Base-by-base conservation (phyloP, 2,329 filamentous ascomycete genomes). In the Cercospora janseana region DNA sequence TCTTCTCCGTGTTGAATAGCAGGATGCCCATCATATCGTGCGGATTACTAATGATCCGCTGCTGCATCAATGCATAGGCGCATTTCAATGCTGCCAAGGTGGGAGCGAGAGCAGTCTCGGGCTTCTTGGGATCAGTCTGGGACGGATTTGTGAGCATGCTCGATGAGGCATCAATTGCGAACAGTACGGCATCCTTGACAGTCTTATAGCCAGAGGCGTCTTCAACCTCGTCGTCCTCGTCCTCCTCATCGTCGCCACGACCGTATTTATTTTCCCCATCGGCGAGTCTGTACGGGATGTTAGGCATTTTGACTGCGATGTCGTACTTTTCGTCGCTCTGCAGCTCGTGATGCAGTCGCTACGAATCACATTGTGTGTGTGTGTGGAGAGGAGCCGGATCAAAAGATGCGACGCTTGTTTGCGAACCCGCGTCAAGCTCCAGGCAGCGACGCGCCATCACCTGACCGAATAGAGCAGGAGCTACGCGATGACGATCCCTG, bases 1-100 rank as follows among this genome's bases (percentile, higher is more conserved):
- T 88, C 70, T 88, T 81, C 63, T 94, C 78, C 0, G 93, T 98
- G 6, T 91, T 91, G 66, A 94, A 98, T 0, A 98, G 76, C 28
- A 98, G 69, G 20, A 98, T 86, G 2, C 92, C 91, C 80, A 98
- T 96, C 88, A 96, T 94, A 55, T 98, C 93, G 64, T 86, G 91
- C 1, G 93, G 93, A 55, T 91, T 92, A 3, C 92, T 92, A 62
- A 98, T 97, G 69, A 98, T 97, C 61, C 93, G 88, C 72, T 97
- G 92, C 72, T 97, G 89, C 88, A 98, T 96, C 46, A 98, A 77
- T 64, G 89, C 83, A 64, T 95, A 95, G 51, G 92, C 93, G 63
- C 89, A 96, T 76, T 95, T 95, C 42, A 98, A 72, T 3, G 93
- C 91, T 12, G 92, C 91, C 45, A 85, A 79, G 1, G 89, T 78